Evolutionary conservation across 2,329 filamentous ascomycete genomes (phyloP).

Genomic region (Tolypocladium ovalisporum): DNA sequence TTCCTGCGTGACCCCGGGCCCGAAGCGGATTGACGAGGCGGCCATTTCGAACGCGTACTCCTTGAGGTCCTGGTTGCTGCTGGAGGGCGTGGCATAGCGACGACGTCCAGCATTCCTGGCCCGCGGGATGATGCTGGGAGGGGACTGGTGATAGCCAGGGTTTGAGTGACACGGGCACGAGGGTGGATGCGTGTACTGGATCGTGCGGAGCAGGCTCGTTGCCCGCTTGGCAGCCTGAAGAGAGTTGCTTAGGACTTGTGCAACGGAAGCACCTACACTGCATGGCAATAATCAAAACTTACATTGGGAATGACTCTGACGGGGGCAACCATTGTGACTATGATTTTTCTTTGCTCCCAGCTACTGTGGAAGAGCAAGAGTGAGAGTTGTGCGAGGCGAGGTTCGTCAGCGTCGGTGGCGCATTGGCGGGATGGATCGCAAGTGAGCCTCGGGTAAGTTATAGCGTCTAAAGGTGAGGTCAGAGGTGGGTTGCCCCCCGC

Average conservation of each 20-base stretch:
- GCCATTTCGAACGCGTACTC: slow-evolving; percentile 99
- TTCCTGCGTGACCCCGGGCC: slow-evolving; percentile 85
- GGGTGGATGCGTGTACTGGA: slow-evolving; percentile 82
- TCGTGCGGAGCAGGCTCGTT: slow-evolving; percentile 67
- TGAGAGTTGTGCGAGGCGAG: neutral
- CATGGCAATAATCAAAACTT: slow-evolving; percentile 8
- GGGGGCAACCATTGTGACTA: slow-evolving; percentile 14
- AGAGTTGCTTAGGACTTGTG: neutral
- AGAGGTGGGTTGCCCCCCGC: neutral
- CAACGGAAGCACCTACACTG: neutral
- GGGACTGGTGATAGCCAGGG: slow-evolving; percentile 62
- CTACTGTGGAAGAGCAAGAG: neutral
- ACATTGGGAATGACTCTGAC: slow-evolving; percentile 24
- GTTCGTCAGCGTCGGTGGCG: neutral
- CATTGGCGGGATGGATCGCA: neutral
- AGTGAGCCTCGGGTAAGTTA: neutral
- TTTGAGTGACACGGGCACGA: slow-evolving; percentile 90
- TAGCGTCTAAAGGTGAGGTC: neutral
- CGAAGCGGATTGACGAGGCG: slow-evolving; percentile 86
- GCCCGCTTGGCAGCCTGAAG: slow-evolving; percentile 51
- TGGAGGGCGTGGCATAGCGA: slow-evolving; percentile 62
- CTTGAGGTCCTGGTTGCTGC: slow-evolving; percentile 49
- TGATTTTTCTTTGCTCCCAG: neutral
- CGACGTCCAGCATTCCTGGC: slow-evolving; percentile 25
- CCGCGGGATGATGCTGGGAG: slow-evolving; percentile 43